Conservation (phyloP, 192 early-diverging fungal genomes). For the Cladochytrium replicatum region DNA sequence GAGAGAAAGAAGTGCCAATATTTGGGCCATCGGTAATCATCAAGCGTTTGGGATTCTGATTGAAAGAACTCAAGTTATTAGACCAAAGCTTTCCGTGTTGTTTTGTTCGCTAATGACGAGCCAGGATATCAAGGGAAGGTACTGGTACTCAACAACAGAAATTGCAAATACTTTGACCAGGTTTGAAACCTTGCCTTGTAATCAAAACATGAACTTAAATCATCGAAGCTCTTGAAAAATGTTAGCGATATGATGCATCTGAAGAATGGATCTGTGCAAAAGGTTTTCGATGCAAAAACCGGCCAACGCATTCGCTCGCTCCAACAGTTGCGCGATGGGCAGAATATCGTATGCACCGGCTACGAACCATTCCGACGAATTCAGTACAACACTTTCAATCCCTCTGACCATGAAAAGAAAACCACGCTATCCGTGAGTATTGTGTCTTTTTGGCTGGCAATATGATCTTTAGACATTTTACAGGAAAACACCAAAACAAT, state of each 20-base stretch:
- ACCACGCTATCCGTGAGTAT: not conserved
- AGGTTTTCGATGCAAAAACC: conserved; percentile 38
- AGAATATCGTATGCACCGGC: conserved; percentile 30
- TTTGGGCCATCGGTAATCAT: conserved; percentile 29
- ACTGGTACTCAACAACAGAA: conserved; percentile 39
- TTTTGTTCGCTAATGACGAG: conserved; percentile 38
- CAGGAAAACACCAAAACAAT: not conserved
- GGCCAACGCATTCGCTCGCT: conserved; percentile 24
- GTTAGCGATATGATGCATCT: conserved; percentile 13
- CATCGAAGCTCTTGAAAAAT: conserved; percentile 8
- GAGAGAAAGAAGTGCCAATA: conserved; percentile 21
- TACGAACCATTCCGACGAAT: conserved; percentile 22
- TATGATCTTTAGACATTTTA: not conserved
- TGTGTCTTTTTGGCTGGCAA: conserved; percentile 4
- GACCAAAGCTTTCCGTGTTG: conserved; percentile 42
- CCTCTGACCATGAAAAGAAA: conserved; percentile 1
- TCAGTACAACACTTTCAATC: conserved; percentile 20
- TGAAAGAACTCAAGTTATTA: conserved; percentile 6
- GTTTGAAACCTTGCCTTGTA: conserved; percentile 8
- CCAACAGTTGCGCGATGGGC: conserved; percentile 29
- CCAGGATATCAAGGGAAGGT: conserved; percentile 16
- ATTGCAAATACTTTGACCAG: conserved; percentile 43
- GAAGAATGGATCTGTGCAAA: conserved; percentile 18
- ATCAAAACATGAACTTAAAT: conserved; percentile 3
- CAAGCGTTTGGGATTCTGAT: not conserved